phyloP scores from a whole-genome alignment of 1,284 basidiomycete species.

The Ustilago sp. region DNA sequence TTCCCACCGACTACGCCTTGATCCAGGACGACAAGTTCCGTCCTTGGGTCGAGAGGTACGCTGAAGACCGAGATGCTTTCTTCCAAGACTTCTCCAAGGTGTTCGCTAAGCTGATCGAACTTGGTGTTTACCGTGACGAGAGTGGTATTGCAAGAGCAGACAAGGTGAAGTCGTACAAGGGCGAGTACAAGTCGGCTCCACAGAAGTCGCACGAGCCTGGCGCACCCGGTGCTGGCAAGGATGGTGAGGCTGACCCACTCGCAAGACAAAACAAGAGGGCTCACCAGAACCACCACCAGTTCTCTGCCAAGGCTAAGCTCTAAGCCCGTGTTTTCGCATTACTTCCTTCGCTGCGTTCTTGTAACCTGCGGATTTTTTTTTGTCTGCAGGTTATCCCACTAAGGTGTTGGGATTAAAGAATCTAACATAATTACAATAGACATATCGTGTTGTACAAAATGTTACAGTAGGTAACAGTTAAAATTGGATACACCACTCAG shows the following conservation, averaged over 20 bases:
- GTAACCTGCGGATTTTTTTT: background rate
- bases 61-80: slow-evolving; percentile 73
- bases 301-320: slow-evolving; percentile 40
- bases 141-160: slow-evolving; percentile 63
- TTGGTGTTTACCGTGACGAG: slow-evolving; percentile 69
- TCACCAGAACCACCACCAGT: slow-evolving; percentile 8
- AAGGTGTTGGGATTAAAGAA: no score
- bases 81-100: slow-evolving; percentile 73
- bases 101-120: slow-evolving; percentile 69
- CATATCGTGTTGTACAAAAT: slow-evolving; percentile 14
- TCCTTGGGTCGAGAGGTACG: slow-evolving; percentile 70
- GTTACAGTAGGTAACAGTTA: background rate
- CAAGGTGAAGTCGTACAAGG: slow-evolving; percentile 57
- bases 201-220: slow-evolving; percentile 54
- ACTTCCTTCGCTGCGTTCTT: slow-evolving; percentile 11
- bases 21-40: slow-evolving; percentile 66
- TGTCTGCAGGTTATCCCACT: no score
- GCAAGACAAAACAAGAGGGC: slow-evolving; percentile 46
- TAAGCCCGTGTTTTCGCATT: slow-evolving; percentile 6
- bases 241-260: slow-evolving; percentile 49
- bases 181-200: slow-evolving; percentile 65
- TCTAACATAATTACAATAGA: slow-evolving; percentile 21
- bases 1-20: slow-evolving; percentile 71
- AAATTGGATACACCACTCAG: no score
- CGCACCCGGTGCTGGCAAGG: slow-evolving; percentile 53